Base-by-base conservation (phyloP, 1,139 yeast genomes). In the Meyerozyma sp. region DNA sequence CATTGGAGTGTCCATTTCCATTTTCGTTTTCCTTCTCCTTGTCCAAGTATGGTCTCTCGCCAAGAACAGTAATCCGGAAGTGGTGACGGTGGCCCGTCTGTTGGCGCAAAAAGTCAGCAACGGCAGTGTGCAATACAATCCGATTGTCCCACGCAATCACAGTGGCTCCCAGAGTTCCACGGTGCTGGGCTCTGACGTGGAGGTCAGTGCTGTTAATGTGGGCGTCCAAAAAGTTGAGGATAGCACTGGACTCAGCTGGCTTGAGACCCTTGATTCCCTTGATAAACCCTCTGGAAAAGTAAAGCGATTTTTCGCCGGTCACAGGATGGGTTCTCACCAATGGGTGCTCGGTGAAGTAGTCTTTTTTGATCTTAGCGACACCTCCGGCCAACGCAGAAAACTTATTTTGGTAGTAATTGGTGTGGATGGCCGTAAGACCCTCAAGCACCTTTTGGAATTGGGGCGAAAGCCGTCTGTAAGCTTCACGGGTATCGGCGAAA, bases 401-500 rank as follows among this genome's bases (percentile, higher is more conserved):
- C 34, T 44, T 40, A 43, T 59, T 57, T 42, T 60, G 64, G 47
- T 58, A 59, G 48, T 50, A 52, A 47, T 59, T 59, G 28, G 62
- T 50, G 45, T 61, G 64, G 32, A 60, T 52, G 5, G 47, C 57
- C n/a, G 63, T 59, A 44, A 63, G 58, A 3, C 59, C 52, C 42
- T 62, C 66, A 38, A 63, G 55, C 45, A 62, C 54, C 46, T 55
- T 53, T 49, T 61, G 60, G 46, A 60, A 54, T 7, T 57, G 46
- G 26, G 68, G 67, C 1, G 67, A 62, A 46, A 64, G 59, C 46
- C 68, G 55, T 41, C 51, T 58, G 51, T 60, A 64, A 6, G 69
- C 69, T 42, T 62, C 67, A 49, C 62, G 57, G 27, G 62, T 55
- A 48, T 63, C 68, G 25, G 63, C 51, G 47, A 62, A 64, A 8